Evolutionary conservation across 163 green algal species (phyloP), one percentile per base, ranked within the genome.

Genomic region (Scenedesmus sp.): DNA sequence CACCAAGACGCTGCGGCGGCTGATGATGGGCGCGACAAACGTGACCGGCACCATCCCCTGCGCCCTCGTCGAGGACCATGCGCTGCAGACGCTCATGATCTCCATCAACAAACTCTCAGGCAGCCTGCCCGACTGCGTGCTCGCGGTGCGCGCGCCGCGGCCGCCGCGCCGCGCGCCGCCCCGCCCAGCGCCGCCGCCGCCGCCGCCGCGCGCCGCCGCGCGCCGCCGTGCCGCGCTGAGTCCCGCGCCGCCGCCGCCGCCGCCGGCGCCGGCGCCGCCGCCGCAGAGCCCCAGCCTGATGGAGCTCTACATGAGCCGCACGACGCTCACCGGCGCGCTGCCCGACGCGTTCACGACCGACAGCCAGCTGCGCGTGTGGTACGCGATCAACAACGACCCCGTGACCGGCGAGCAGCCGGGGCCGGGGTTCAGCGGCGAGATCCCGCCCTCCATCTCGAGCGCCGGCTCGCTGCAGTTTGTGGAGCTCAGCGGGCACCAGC

Each of bases 271-370:
- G n/a, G n/a, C n/a, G n/a, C n/a, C n/a, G n/a, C n/a, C n/a, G n/a
- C n/a, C n/a, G 42, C 74, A 81, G 74, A 14, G 2, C n/a, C 44
- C 63, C 9, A 50, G 17, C 14, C 24, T 81, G 24, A 50, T 75
- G 63, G 74, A 81, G 74, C 74, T 81, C 1, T 75, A 81, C 74
- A 73, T 81, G 50, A 67, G 62, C 2, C 50, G 53, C 36, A 60
- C 51, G 0, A 39, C 36, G 3, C 62, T 81, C 1, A 70, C 50
- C 2, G 74, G 74, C 39, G 24, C 26, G 6, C 63, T 81, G 17
- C 74, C 74, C 31, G 74, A 81, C 44, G 17, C n/a, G 14, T 29
- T 81, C 50, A 3, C 74, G 2, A 2, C 50, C 26, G 63, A 60
- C 51, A 63, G 34, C 36, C 31, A 64, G 9, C 62, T 81, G 50